Evolutionary conservation across 2,329 filamentous ascomycete genomes (phyloP), one percentile per base, ranked within the genome.

Genomic region (Monascus ruber): DNA sequence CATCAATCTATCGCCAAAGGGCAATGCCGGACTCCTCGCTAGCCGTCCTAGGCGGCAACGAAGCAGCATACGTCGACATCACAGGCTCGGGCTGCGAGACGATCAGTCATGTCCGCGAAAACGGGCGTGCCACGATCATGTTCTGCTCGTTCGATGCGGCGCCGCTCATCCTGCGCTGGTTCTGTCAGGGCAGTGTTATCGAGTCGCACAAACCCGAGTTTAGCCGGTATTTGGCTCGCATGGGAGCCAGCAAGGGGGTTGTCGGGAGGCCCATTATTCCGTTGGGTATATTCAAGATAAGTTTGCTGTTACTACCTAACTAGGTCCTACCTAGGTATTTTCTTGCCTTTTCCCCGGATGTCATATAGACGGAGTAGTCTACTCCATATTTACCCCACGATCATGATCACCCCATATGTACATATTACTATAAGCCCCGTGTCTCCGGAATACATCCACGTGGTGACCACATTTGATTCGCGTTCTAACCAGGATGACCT

Each of bases 1-100:
- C 63, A 69, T 88, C 65, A 88, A 88, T 52, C 64, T 86, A 40
- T 87, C 82, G 0, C 81, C 84, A 36, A 86, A 88, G 60, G 83
- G 83, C 36, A 17, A 17, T 81, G 24, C 66, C 76, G 0, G 68
- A 72, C 11, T 64, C 71, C n/a, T 78, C 78, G 26, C 77, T 84
- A 50, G 69, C 74, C 27, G 66, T 84, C 38, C 64, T 83, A 38
- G 61, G 64, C 6, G 68, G 73, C 26, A 80, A 72, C 44, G 65
- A 67, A n/a, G 73, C 72, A 41, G 79, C 76, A 25, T 88, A 87
- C 54, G 69, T 86, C 40, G 83, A 88, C 54, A 74, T 79, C 43
- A 85, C 79, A 1, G 84, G 83, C 26, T 83, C 79, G 27, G 83
- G 83, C 24, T 79, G 72, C 52, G 84, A 89, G 64, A 88, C 83